phyloP scores from a whole-genome alignment of 1,284 basidiomycete genomes.

The Sanguinoderma infundibulare region DNA sequence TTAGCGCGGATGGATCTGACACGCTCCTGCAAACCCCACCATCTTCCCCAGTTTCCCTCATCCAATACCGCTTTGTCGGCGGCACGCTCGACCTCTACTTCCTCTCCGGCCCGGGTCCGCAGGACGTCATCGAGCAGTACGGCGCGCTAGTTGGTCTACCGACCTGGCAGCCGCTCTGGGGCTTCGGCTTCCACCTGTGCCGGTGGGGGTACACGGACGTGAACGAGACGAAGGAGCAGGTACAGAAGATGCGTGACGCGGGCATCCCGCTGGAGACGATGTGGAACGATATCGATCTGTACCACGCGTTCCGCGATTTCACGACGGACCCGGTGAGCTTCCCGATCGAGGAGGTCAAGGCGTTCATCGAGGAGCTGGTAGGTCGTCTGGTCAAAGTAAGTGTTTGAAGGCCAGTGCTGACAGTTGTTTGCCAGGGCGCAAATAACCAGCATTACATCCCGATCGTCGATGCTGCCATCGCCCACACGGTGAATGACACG shows the following conservation, averaged over 20 bases:
- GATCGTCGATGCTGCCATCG: constrained; percentile 42
- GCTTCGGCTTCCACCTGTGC: constrained; percentile 75
- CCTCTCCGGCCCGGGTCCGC: constrained; percentile 69
- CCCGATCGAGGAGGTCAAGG: constrained; percentile 57
- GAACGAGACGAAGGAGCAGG: constrained; percentile 45
- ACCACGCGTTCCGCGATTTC: constrained; percentile 70
- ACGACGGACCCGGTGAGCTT: constrained; percentile 70
- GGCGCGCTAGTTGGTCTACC: constrained; percentile 63
- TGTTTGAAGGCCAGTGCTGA: background rate
- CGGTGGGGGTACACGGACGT: constrained; percentile 45
- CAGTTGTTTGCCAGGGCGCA: constrained; percentile 25
- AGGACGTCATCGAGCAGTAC: constrained; percentile 70
- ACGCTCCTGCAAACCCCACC: constrained; percentile 59
- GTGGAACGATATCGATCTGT: constrained; percentile 83
- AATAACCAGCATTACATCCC: constrained; percentile 45
- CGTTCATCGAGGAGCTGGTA: constrained; percentile 65
- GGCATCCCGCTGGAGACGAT: constrained; percentile 72
- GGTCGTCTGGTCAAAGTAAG: constrained; percentile 19
- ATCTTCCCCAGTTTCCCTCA: constrained; percentile 51
- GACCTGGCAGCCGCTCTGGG: constrained; percentile 71
- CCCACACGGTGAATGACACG: constrained; percentile 39
- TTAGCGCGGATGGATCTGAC: constrained; percentile 61
- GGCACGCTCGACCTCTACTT: constrained; percentile 69
- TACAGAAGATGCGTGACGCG: constrained; percentile 62
- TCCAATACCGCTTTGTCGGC: constrained; percentile 71